phyloP scores from a whole-genome alignment of 306 rosid genomes.

The Spatholobus suberectus region DNA sequence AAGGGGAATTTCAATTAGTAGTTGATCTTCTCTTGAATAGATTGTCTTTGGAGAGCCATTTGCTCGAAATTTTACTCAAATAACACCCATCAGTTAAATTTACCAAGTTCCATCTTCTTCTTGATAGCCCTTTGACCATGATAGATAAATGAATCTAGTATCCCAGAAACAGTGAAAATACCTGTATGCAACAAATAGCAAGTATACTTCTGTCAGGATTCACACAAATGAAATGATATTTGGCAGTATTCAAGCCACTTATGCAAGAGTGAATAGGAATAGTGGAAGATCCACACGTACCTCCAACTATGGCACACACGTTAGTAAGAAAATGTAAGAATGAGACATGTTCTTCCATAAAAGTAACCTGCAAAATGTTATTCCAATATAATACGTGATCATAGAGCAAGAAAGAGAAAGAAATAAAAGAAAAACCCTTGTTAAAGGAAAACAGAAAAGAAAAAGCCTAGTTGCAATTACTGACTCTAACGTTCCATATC shows the following conservation, averaged over 20 bases:
- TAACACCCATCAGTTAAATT: conserved; percentile 66
- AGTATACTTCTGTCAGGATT: conserved; percentile 23
- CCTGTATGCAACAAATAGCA: conserved; percentile 58
- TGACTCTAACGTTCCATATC: background rate
- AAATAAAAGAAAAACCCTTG: background rate
- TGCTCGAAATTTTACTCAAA: conserved; percentile 44
- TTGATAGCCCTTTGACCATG: conserved; percentile 95
- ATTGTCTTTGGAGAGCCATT: conserved; percentile 53
- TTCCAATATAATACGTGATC: background rate
- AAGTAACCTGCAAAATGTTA: conserved; percentile 76
- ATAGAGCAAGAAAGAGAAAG: background rate
- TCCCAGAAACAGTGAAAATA: conserved; percentile 92
- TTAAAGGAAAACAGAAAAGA: conserved; percentile 1
- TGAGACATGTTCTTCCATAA: conserved; percentile 79
- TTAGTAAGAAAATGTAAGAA: conserved; percentile 97
- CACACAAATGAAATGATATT: conserved; percentile 18
- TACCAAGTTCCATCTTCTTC: conserved; percentile 98
- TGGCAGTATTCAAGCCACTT: conserved; percentile 1
- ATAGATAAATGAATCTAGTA: conserved; percentile 92
- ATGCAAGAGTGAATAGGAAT: background rate
- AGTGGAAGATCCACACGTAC: conserved; percentile 53
- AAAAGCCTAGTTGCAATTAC: conserved; percentile 31
- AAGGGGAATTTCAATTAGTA: conserved; percentile 44
- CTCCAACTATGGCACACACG: conserved; percentile 98
- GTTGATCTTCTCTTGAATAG: conserved; percentile 44